These are phyloP conservation scores for Beauveria sp. DNA, from an alignment of 2,329 filamentous ascomycete species.

Conservation along the genomic window DNA sequence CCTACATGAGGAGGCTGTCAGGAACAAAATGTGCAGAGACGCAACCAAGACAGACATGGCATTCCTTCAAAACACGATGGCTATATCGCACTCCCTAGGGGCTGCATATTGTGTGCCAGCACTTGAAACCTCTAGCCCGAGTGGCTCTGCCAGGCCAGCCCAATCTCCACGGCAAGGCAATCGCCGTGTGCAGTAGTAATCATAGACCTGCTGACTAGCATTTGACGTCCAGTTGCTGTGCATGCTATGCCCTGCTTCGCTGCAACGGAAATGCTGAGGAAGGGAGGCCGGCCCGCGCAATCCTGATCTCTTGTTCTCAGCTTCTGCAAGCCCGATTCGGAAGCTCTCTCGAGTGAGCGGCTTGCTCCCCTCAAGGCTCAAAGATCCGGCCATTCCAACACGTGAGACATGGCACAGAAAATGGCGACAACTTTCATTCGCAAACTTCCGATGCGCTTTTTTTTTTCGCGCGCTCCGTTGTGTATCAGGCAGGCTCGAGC, in stretches of 20 bases:
- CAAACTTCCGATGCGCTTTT: neutral
- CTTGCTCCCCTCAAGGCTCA: neutral
- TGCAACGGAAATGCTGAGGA: neutral
- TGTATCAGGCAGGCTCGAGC: conserved; percentile 3
- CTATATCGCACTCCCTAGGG: neutral
- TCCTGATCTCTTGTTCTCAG: neutral
- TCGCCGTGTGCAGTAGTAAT: neutral
- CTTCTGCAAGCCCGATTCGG: neutral
- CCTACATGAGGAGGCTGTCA: neutral
- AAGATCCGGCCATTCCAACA: neutral
- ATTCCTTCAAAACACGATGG: neutral
- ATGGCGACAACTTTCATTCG: neutral
- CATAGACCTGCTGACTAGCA: neutral
- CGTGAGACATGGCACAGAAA: neutral
- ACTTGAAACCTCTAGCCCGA: neutral
- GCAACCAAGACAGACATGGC: neutral
- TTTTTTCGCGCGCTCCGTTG: neutral
- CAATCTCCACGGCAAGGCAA: neutral
- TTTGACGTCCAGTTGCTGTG: neutral
- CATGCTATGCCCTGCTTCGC: neutral
- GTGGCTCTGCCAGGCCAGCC: neutral
- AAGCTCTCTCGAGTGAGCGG: neutral
- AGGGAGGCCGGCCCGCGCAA: neutral
- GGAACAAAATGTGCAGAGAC: neutral
- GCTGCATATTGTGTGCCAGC: neutral